phyloP scores from a whole-genome alignment of 345 rosid species.

The Euphorbia lathyris region DNA sequence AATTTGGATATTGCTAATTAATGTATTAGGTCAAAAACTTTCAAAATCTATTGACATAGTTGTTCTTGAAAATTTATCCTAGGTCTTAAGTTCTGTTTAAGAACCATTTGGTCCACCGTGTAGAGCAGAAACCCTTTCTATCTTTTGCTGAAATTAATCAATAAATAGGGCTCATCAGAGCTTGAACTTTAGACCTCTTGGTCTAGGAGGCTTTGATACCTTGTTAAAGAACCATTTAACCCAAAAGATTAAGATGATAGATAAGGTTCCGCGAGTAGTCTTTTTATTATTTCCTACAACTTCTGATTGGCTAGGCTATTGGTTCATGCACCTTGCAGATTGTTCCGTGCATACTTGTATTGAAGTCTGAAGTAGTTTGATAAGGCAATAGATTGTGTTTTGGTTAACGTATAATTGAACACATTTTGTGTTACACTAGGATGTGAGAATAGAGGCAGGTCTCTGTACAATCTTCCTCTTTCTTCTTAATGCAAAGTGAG shows the following conservation, averaged over 20 bases:
- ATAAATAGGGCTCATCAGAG: too few relatives aligned
- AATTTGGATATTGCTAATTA: slow-evolving; percentile 8
- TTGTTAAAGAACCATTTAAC: not conserved
- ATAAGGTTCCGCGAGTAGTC: too few relatives aligned
- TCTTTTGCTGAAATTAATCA: too few relatives aligned
- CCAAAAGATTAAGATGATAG: not conserved
- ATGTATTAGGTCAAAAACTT: not conserved
- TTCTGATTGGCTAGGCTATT: too few relatives aligned
- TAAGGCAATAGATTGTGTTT: not conserved
- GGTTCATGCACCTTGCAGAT: not conserved
- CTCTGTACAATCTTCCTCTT: not conserved
- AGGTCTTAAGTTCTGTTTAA: not conserved
- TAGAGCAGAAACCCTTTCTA: too few relatives aligned
- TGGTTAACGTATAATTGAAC: not conserved
- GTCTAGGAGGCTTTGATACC: not conserved
- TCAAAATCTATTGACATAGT: not conserved
- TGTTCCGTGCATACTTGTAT: not conserved
- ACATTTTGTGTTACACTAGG: not conserved
- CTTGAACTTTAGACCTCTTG: not conserved
- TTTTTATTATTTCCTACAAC: too few relatives aligned
- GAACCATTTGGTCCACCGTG: not conserved
- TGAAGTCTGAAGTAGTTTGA: not conserved
- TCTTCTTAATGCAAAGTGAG: not conserved
- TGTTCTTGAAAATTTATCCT: not conserved
- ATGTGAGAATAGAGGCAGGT: not conserved